Evolutionary conservation across 345 rosid genomes (phyloP).

Genomic region (Hirschfeldia incana): DNA sequence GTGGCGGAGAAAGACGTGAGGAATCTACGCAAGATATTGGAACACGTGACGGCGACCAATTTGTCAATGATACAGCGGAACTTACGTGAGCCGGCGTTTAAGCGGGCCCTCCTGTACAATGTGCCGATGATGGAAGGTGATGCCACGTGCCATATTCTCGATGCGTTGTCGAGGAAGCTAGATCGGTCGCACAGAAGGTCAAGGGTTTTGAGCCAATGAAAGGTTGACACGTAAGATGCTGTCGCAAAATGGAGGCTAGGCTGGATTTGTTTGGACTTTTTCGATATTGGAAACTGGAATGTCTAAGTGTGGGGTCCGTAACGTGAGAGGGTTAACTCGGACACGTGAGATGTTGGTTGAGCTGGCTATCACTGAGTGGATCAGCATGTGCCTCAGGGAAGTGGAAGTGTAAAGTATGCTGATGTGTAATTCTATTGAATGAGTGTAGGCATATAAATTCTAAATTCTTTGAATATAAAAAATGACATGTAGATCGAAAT

Average conservation of each 20-base stretch:
- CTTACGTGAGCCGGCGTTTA: constrained; percentile 57
- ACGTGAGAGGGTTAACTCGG: constrained; percentile 17
- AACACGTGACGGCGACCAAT: constrained; percentile 76
- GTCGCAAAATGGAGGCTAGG: constrained; percentile 40
- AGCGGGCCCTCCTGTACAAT: constrained; percentile 68
- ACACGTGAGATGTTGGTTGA: constrained; percentile 42
- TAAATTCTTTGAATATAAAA: constrained; percentile 28
- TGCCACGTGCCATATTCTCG: constrained; percentile 84
- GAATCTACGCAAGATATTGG: constrained; percentile 56
- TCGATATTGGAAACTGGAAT: constrained; percentile 19
- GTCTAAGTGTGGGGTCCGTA: constrained; percentile 31
- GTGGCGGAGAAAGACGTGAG: constrained; percentile 85
- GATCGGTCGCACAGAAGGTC: constrained; percentile 54
- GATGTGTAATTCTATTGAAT: constrained; percentile 37
- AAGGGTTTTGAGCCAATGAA: constrained; percentile 44
- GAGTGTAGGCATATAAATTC: constrained; percentile 21
- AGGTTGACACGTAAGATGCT: constrained; percentile 23
- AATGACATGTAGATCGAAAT: constrained; percentile 1
- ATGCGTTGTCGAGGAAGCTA: constrained; percentile 50
- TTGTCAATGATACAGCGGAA: constrained; percentile 66
- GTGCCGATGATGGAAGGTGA: constrained; percentile 58
- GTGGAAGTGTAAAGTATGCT: constrained; percentile 35
- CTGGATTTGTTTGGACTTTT: constrained; percentile 24
- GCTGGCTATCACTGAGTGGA: constrained; percentile 32
- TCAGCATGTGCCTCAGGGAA: constrained; percentile 2